A percentile compares a stretch with the other conserved stretches of the same genome.
phyloP scores from a whole-genome alignment of 139 green algal genomes.

The Volvox africanus region DNA sequence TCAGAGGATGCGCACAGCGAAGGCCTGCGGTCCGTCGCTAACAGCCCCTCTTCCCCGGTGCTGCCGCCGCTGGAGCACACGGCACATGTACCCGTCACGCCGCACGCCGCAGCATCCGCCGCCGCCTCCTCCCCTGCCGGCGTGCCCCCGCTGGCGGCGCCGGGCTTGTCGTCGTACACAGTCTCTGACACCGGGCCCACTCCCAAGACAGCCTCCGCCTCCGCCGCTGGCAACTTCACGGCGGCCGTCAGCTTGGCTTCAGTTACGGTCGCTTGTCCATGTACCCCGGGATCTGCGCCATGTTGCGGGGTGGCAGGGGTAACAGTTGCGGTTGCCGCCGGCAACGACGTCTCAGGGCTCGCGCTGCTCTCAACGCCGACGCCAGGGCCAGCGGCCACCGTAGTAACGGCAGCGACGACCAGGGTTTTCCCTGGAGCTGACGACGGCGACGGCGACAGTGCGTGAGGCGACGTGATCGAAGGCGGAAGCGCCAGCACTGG shows the following conservation, averaged over 20 bases:
- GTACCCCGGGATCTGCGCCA: too few species aligned
- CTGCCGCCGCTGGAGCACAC: neutral
- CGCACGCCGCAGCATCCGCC: neutral
- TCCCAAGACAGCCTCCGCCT: neutral
- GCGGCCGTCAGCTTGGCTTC: too few species aligned
- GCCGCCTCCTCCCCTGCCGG: neutral
- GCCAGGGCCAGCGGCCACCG: neutral
- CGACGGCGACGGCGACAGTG: neutral
- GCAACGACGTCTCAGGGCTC: neutral
- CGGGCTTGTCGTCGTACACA: neutral
- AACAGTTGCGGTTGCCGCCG: neutral
- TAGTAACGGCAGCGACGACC: neutral
- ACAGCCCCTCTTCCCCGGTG: neutral
- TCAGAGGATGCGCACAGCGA: too few species aligned
- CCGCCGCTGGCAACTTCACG: neutral
- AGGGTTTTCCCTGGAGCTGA: too few species aligned
- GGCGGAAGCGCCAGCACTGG: constrained; percentile 25
- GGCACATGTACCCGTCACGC: neutral
- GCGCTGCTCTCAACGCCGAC: neutral
- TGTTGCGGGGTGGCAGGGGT: neutral
- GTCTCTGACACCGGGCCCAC: neutral
- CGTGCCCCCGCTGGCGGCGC: neutral
- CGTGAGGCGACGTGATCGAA: neutral
- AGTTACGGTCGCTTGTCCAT: too few species aligned
- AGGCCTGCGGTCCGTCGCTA: too few species aligned